Percentiles rank a stretch among this genome's conserved stretches.
phyloP scores from a whole-genome alignment of 2,329 filamentous ascomycete species.

The Ceratocystiopsis sp. region DNA sequence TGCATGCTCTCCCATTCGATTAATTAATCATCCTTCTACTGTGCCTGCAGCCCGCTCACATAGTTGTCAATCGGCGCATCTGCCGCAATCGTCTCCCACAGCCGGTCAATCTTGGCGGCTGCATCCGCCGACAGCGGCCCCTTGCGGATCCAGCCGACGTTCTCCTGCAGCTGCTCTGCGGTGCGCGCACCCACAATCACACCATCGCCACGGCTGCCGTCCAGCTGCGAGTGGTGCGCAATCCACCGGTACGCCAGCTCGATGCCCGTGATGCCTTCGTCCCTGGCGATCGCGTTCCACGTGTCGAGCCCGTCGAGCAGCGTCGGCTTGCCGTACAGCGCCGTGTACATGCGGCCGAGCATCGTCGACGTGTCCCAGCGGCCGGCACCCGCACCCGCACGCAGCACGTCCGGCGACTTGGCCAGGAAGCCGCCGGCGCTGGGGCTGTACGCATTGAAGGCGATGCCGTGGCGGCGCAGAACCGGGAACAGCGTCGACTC shows the following conservation, averaged over 20 bases:
- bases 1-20: too few species aligned
- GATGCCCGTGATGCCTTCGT: slow-evolving; percentile 5
- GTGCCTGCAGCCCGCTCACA: too few species aligned
- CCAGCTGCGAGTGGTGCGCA: slow-evolving; percentile 18
- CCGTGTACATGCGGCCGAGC: slow-evolving; percentile 1
- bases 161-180: slow-evolving; percentile 18
- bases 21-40: too few species aligned
- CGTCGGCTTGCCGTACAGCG: background rate
- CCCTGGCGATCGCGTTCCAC: background rate
- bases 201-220: slow-evolving; percentile 16
- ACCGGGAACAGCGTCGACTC: slow-evolving; percentile 26
- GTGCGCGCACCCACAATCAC: slow-evolving; percentile 21
- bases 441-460: slow-evolving; percentile 11
- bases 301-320: background rate
- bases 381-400: slow-evolving; percentile 19
- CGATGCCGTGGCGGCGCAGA: slow-evolving; percentile 24
- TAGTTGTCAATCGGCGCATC: too few species aligned
- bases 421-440: slow-evolving; percentile 10
- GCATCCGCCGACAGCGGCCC: slow-evolving; percentile 23
- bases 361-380: slow-evolving; percentile 15
- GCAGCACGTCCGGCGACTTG: slow-evolving; percentile 6
- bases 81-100: slow-evolving; percentile 41
- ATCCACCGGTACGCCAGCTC: slow-evolving; percentile 23
- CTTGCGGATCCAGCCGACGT: slow-evolving; percentile 19
- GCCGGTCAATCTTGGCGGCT: slow-evolving; percentile 42